phyloP scores from a whole-genome alignment of 192 early-diverging fungal genomes.

The Coemansia sp. region DNA sequence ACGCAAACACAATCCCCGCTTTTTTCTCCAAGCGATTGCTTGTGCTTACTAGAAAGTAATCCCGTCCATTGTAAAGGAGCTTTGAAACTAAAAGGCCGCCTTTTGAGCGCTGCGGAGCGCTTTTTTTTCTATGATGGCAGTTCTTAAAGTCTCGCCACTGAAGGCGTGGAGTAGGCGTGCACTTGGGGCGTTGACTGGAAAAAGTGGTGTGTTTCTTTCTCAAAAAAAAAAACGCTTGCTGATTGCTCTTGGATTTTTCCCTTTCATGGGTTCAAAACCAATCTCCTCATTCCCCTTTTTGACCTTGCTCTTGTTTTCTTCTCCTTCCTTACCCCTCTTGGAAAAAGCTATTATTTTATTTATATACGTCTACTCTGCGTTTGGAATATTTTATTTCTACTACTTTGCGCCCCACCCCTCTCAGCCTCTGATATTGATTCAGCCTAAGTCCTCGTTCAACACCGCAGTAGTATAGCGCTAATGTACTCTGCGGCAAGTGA shows the following conservation, averaged over 20 bases:
- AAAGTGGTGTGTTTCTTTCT: not conserved
- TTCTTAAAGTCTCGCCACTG: not conserved
- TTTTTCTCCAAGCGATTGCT: not conserved
- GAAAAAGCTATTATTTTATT: not conserved
- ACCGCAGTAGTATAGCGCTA: not conserved
- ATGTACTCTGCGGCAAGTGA: not conserved
- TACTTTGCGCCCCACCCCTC: not conserved
- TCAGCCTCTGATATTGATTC: not conserved
- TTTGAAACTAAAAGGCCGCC: not conserved
- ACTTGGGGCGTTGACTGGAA: not conserved
- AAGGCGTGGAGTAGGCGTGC: not conserved
- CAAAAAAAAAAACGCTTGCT: not conserved
- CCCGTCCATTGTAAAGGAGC: not conserved
- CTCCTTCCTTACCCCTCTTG: not conserved
- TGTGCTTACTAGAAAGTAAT: not conserved
- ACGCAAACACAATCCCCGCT: not conserved
- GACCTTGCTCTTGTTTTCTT: not conserved
- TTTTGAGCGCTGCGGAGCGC: not conserved
- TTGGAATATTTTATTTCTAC: not conserved
- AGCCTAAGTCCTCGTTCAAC: not conserved
- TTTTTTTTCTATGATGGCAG: not conserved
- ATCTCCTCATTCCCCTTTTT: not conserved
- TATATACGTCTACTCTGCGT: not conserved
- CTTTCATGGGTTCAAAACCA: not conserved
- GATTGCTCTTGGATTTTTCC: not conserved